Evolutionary conservation across 169 alveolate genomes (phyloP).

Genomic region (Plasmodium falciparum): DNA sequence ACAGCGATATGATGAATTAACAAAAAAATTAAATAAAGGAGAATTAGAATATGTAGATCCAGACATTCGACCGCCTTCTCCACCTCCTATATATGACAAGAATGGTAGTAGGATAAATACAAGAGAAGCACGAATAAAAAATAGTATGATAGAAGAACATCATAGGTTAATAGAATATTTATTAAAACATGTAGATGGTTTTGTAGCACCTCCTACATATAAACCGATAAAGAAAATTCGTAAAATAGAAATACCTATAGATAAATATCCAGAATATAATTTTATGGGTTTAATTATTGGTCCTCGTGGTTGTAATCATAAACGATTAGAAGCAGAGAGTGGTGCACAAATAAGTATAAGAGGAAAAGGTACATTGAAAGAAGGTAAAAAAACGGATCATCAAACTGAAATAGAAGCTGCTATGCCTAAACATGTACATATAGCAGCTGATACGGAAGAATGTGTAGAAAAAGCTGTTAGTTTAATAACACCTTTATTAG

Average conservation of each 20-base stretch:
- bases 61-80: constrained; percentile 93
- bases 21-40: constrained; percentile 87
- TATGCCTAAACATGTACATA: constrained; percentile 92
- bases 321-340: constrained; percentile 92
- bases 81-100: constrained; percentile 93
- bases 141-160: constrained; percentile 91
- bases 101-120: constrained; percentile 93
- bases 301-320: constrained; percentile 96
- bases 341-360: constrained; percentile 92
- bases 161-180: constrained; percentile 90
- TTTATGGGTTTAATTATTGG: constrained; percentile 96
- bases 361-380: constrained; percentile 93
- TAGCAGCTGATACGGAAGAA: constrained; percentile 88
- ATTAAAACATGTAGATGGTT: constrained; percentile 90
- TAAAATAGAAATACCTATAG: constrained; percentile 90
- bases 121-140: constrained; percentile 90
- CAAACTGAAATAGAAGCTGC: constrained; percentile 92
- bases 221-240: constrained; percentile 90
- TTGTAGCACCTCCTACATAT: constrained; percentile 91
- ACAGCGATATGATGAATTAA: constrained; percentile 92
- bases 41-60: constrained; percentile 92
- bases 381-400: constrained; percentile 92
- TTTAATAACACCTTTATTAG: constrained; percentile 89
- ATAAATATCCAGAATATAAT: constrained; percentile 93
- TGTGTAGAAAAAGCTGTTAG: constrained; percentile 89